Evolutionary conservation across 176 grass and related monocot species (phyloP), one percentile per base, ranked within the genome.

Genomic region (Oryza glaberrima): DNA sequence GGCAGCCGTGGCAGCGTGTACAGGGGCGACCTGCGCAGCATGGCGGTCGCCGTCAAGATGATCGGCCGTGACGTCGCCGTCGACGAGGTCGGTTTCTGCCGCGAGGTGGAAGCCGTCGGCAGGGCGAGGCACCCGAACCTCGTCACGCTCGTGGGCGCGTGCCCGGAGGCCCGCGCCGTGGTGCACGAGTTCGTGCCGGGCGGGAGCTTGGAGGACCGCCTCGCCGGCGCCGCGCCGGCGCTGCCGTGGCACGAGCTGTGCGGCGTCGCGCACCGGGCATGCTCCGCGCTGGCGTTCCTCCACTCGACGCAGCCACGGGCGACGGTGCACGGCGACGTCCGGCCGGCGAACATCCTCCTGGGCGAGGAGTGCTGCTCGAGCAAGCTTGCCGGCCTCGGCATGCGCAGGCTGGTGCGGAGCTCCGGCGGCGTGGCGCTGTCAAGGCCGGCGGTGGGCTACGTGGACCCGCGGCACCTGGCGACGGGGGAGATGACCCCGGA

Each of bases 221-320:
- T 96, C 58, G 77, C n/a, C 51, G 61, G 32, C 54, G 68, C 46
- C 72, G 70, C 73, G 10, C 74, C 48, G 47, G 13, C 78, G 41
- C 70, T 96, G 63, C 78, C 91, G 16, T 95, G 94, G 94, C 91
- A 89, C 76, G 86, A 83, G 15, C 86, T 86, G 17, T 88, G 79
- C 69, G 80, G 72, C 70, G 8, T 93, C 17, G 86, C 83, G 13
- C 70, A 82, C 78, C 88, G 82, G 4, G 28, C 82, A 16, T 91
- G 90, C 69, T 13, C 80, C 41, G 72, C 85, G 0, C 72, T 95
- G 79, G 47, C 88, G 0, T 91, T 72, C 88, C 90, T 95, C 84
- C 88, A 93, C 83, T 84, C 88, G 38, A 78, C 60, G 32, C 26
- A 49, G 70, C 68, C 84, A 58, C 23, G 54, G 16, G 76, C 47